Conservation (phyloP, 257 asterid species). For the Solanum ossicruentum region DNA sequence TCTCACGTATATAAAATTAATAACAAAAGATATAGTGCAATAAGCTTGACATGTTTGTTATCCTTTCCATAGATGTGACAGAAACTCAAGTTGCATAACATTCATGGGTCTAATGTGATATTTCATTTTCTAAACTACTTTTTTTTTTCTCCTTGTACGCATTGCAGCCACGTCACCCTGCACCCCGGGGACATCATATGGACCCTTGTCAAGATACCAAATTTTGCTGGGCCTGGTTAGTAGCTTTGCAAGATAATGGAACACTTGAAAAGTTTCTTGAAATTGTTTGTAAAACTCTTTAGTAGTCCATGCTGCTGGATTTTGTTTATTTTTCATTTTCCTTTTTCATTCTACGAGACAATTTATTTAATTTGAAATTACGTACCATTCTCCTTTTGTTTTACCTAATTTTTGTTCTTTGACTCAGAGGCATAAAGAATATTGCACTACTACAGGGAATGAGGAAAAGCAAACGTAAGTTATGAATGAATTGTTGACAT, state of each 20-base stretch:
- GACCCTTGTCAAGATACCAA: neutral
- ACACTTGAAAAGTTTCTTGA: neutral
- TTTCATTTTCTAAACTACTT: neutral
- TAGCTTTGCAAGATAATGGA: neutral
- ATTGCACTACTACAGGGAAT: constrained; percentile 13
- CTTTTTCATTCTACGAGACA: neutral
- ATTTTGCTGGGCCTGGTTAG: neutral
- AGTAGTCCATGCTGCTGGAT: neutral
- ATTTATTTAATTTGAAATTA: neutral
- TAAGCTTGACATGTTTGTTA: neutral
- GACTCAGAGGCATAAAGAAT: constrained; percentile 12
- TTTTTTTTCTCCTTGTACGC: neutral
- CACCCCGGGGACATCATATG: neutral
- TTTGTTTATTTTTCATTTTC: neutral
- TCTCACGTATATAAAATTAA: neutral
- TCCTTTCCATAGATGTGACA: neutral
- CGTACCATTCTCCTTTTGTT: neutral
- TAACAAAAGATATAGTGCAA: neutral
- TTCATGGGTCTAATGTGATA: neutral
- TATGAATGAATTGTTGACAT: neutral
- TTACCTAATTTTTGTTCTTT: neutral
- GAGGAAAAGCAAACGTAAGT: constrained; percentile 25
- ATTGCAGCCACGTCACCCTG: neutral
- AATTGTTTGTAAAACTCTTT: neutral
- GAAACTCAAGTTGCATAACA: neutral